Evolutionary conservation across 768 basidiomycete genomes (phyloP), one percentile per base, ranked within the genome.

Genomic region (Paxillus involutus): DNA sequence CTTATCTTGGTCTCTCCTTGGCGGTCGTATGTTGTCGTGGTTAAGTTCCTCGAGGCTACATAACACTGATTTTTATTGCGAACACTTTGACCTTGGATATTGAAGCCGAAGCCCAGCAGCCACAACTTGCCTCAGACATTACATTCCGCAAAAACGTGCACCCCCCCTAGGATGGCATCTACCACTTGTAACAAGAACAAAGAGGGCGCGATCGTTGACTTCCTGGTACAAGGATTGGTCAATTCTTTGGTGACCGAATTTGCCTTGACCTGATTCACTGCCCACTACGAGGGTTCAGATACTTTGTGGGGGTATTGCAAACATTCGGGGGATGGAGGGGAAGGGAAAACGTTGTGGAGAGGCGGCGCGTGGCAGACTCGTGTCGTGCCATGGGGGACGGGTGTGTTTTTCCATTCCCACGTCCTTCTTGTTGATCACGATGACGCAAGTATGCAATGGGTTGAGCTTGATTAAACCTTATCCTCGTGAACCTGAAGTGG

Each of bases 301-400:
- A 35, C 13, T 63, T 35, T 14, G 13, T 35, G 46, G 40, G 13
- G 29, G 29, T 41, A n/a, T 47, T 24, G 10, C 29, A 37, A 54
- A 13, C 24, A 4, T n/a, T 46, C 26, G 17, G n/a, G 43, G 43
- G 42, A 36, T 45, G 40, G 26, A 39, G 40, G n/a, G 29, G 40
- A 35, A 26, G 19, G 41, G 24, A 48, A 26, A 51, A 51, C 44
- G 49, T 60, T 61, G 62, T 13, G 19, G 12, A 33, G 52, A 42
- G 46, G 36, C 17, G 39, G 40, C 55, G 59, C 60, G 56, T 68
- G 66, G 60, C 48, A 26, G 54, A 62, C 60, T 52, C 67, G 66
- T 68, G 66, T 49, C 52, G 56, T 67, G 59, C 61, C 66, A 56
- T 67, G 61, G 66, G 57, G 61, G 46, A 66, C 57, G 53, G 59